Conservation (phyloP, 1,284 basidiomycete genomes). For the Vanrija humicola region DNA sequence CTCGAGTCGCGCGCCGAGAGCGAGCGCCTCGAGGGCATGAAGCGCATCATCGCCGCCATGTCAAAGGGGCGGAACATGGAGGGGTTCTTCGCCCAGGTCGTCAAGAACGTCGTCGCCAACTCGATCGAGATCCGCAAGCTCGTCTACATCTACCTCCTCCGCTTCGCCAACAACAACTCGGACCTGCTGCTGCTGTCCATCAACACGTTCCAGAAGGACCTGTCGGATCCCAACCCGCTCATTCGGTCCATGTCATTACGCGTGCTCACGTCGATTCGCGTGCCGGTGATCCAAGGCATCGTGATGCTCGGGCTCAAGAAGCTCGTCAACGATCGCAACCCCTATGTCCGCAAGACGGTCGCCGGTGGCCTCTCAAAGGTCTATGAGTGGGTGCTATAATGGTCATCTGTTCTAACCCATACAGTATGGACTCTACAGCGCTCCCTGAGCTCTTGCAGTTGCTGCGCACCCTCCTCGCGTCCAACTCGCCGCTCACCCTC, state of each 20-base stretch:
- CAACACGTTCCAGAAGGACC: slow-evolving; percentile 98
- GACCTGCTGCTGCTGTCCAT: slow-evolving; percentile 94
- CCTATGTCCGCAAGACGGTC: slow-evolving; percentile 88
- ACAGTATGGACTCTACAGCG: slow-evolving; percentile 69
- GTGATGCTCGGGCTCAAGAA: slow-evolving; percentile 87
- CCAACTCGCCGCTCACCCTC: slow-evolving; percentile 81
- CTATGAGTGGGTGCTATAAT: slow-evolving; percentile 60
- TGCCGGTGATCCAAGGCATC: slow-evolving; percentile 73
- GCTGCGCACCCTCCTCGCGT: slow-evolving; percentile 69
- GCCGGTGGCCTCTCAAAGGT: slow-evolving; percentile 84
- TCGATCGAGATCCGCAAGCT: slow-evolving; percentile 94
- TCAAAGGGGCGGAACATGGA: slow-evolving; percentile 89
- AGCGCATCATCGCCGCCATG: slow-evolving; percentile 86
- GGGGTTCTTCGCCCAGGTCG: slow-evolving; percentile 87
- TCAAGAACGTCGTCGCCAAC: slow-evolving; percentile 85
- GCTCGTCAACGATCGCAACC: slow-evolving; percentile 82
- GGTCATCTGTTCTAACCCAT: slow-evolving; percentile 2
- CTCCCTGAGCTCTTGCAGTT: slow-evolving; percentile 69
- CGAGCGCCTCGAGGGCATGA: slow-evolving; percentile 90
- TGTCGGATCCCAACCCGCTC: slow-evolving; percentile 85
- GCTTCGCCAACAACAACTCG: slow-evolving; percentile 87
- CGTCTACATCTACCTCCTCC: slow-evolving; percentile 93
- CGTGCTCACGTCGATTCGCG: slow-evolving; percentile 87
- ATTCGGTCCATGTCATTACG: slow-evolving; percentile 90
- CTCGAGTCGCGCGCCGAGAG: slow-evolving; percentile 79